Conservation (phyloP, 2,329 filamentous ascomycete genomes). For the Zymoseptoria tritici region DNA sequence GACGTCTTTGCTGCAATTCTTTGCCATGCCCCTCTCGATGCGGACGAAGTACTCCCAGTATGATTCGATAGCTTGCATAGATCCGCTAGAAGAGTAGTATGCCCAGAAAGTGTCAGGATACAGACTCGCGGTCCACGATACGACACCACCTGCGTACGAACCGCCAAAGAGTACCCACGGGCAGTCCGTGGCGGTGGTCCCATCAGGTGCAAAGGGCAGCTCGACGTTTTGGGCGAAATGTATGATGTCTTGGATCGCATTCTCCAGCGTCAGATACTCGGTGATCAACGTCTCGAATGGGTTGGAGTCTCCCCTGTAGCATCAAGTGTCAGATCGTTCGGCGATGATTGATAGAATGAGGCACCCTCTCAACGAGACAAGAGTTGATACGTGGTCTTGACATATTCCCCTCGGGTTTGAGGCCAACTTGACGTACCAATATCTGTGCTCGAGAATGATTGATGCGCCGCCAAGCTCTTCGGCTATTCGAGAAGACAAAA, state of each 20-base stretch:
- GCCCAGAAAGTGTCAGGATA: conserved; percentile 53
- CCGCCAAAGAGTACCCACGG: conserved; percentile 36
- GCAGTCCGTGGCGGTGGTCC: conserved; percentile 23
- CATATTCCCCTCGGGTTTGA: too few species aligned
- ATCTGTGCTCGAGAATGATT: conserved; percentile 50
- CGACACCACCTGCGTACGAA: conserved; percentile 50
- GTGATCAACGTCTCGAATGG: conserved; percentile 46
- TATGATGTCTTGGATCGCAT: conserved; percentile 48
- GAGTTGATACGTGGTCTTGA: too few species aligned
- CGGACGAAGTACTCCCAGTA: conserved; percentile 54
- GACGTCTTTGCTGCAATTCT: conserved; percentile 51
- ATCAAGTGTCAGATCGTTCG: neutral
- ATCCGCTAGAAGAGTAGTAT: conserved; percentile 50
- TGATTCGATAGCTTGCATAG: conserved; percentile 49
- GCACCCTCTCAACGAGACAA: too few species aligned
- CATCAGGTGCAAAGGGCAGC: conserved; percentile 46
- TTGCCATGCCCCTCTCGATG: conserved; percentile 51
- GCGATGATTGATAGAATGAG: neutral
- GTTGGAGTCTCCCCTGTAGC: conserved; percentile 46
- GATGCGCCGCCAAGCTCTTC: conserved; percentile 49
- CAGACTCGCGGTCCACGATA: conserved; percentile 49
- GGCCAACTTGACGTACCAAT: neutral
- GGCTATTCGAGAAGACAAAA: too few species aligned
- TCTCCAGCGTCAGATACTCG: conserved; percentile 47
- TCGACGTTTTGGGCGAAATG: conserved; percentile 48